Evolutionary conservation across 495 filamentous ascomycete genomes (phyloP).

Genomic region (Penicillium diatomitis): DNA sequence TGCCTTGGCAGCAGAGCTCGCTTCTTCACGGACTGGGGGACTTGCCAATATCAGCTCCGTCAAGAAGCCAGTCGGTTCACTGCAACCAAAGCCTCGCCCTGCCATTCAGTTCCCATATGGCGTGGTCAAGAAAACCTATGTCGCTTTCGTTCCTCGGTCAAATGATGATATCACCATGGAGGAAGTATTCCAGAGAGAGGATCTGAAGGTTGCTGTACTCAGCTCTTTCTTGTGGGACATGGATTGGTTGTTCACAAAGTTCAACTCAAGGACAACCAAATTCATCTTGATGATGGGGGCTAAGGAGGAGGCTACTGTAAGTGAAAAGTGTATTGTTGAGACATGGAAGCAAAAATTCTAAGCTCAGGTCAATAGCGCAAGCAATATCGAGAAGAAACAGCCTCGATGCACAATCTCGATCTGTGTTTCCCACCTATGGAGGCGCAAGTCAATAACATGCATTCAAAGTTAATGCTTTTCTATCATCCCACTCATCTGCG

Average conservation of each 20-base stretch:
- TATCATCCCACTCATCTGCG: conserved; percentile 61
- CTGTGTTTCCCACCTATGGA: conserved; percentile 76
- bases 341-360: neutral
- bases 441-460: conserved; percentile 61
- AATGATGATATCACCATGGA: conserved; percentile 80
- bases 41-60: neutral
- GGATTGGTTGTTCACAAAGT: conserved; percentile 58
- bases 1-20: too few species aligned
- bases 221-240: conserved; percentile 84
- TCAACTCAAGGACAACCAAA: conserved; percentile 43
- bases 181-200: conserved; percentile 68
- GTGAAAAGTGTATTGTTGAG: neutral
- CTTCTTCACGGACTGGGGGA: too few species aligned
- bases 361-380: neutral
- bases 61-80: neutral
- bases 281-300: conserved; percentile 64
- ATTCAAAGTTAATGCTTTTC: conserved; percentile 81
- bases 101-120: conserved; percentile 57
- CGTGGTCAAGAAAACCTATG: conserved; percentile 76
- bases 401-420: conserved; percentile 45
- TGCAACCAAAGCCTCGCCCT: conserved; percentile 14
- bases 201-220: conserved; percentile 67
- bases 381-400: conserved; percentile 31
- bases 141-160: conserved; percentile 40
- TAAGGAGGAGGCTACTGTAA: conserved; percentile 47